Evolutionary conservation across 2,329 filamentous ascomycete genomes (phyloP).

Genomic region (Pseudogymnoascus sp.): DNA sequence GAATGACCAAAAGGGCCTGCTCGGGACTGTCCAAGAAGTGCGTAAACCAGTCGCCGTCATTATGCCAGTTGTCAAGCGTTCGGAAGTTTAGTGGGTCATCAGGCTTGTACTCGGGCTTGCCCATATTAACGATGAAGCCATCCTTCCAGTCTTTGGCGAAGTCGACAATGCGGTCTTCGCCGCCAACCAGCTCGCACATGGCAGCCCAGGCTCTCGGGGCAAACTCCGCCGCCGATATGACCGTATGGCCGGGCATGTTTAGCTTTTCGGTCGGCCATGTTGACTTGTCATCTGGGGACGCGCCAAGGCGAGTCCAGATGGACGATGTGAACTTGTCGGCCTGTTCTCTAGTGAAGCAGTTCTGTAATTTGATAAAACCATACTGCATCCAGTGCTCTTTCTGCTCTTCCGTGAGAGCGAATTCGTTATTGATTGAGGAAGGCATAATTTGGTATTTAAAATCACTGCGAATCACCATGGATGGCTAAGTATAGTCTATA

Average conservation of each 20-base stretch:
- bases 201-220: slow-evolving; percentile 58
- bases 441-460: no score
- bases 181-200: slow-evolving; percentile 58
- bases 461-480: no score
- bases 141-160: slow-evolving; percentile 51
- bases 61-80: slow-evolving; percentile 41
- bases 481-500: no score
- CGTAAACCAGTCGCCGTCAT: slow-evolving; percentile 47
- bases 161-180: slow-evolving; percentile 44
- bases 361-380: no score
- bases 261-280: slow-evolving; percentile 54
- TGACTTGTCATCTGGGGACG: slow-evolving; percentile 51
- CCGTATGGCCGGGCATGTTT: slow-evolving; percentile 54
- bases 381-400: no score
- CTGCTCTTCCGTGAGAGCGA: no score
- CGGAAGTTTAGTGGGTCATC: slow-evolving; percentile 37
- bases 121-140: slow-evolving; percentile 46
- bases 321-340: not conserved
- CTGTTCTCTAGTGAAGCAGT: no score
- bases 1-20: slow-evolving; percentile 45
- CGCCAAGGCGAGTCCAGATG: slow-evolving; percentile 57
- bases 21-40: slow-evolving; percentile 47
- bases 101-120: slow-evolving; percentile 36
- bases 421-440: no score
- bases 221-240: slow-evolving; percentile 45